These are phyloP conservation scores for Theileria orientalis DNA, from an alignment of 169 alveolate genomes.

Conservation along the genomic window DNA sequence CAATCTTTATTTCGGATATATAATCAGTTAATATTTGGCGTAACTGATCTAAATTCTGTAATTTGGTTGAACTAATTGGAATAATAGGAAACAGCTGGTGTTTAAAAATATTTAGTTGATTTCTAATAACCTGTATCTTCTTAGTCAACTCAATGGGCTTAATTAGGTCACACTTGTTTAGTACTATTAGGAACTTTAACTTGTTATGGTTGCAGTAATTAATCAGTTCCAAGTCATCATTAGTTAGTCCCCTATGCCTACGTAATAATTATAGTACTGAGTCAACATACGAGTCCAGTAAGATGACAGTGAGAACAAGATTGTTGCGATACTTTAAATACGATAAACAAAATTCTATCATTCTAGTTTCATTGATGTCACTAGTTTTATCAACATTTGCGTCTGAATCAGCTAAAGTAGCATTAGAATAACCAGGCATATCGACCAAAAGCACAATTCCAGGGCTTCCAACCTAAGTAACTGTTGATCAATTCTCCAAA, in stretches of 20 bases:
- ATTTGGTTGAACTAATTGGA: slow-evolving; percentile 70
- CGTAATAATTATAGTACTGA: background rate
- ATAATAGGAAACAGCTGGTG: slow-evolving; percentile 48
- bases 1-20: slow-evolving; percentile 19
- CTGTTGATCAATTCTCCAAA: background rate
- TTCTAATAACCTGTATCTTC: slow-evolving; percentile 46
- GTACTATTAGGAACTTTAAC: slow-evolving; percentile 69
- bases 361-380: no score
- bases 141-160: slow-evolving; percentile 60
- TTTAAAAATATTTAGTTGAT: slow-evolving; percentile 61
- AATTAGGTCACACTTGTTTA: slow-evolving; percentile 71
- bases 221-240: slow-evolving; percentile 71
- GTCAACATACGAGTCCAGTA: slow-evolving; percentile 60
- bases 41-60: slow-evolving; percentile 71
- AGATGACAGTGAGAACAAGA: slow-evolving; percentile 66
- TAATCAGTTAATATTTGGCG: slow-evolving; percentile 64
- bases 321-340: slow-evolving; percentile 69
- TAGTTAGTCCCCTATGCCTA: slow-evolving; percentile 72
- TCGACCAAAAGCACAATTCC: slow-evolving; percentile 74
- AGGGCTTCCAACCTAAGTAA: slow-evolving; percentile 68
- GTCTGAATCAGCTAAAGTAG: slow-evolving; percentile 66
- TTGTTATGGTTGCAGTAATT: slow-evolving; percentile 70
- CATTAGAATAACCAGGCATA: slow-evolving; percentile 78
- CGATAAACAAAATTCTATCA: slow-evolving; percentile 64
- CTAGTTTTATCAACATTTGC: slow-evolving; percentile 66